phyloP scores from a whole-genome alignment of 148 eudicot genomes.

The Vaccinium macrocarpon region DNA sequence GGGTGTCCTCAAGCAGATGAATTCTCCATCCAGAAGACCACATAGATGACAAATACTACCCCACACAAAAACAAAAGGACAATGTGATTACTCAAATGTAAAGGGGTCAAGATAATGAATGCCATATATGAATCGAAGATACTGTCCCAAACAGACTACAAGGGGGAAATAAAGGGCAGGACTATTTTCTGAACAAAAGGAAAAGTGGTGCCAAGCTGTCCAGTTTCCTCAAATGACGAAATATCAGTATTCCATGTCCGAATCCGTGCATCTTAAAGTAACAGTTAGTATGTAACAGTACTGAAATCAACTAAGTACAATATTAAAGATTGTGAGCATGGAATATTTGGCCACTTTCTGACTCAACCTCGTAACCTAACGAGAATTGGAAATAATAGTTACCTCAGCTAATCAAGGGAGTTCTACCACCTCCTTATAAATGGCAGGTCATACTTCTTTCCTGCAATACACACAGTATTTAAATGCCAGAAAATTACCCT shows the following conservation, averaged over 20 bases:
- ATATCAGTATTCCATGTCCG: too few species aligned
- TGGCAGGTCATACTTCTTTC: conserved; percentile 22
- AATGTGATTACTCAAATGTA: neutral
- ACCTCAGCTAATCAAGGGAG: conserved; percentile 9
- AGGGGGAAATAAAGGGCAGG: neutral
- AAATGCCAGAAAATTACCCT: neutral
- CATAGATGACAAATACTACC: neutral
- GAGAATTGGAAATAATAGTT: neutral
- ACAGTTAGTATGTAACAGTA: neutral
- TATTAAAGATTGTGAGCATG: neutral
- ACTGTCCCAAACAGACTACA: neutral
- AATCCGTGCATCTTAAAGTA: too few species aligned
- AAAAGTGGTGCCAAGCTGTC: neutral
- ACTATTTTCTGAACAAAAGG: neutral
- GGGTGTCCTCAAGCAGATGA: neutral
- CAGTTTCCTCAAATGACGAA: neutral
- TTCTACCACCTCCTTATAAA: neutral
- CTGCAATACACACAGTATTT: conserved; percentile 14
- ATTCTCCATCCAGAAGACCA: conserved; percentile 1
- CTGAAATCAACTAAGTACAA: neutral
- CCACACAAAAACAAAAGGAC: neutral
- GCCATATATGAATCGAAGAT: neutral
- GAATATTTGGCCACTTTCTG: neutral
- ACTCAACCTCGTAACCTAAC: neutral
- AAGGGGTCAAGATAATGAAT: neutral